Percentiles rank a stretch among this genome's conserved stretches.
phyloP scores from a whole-genome alignment of 225 moss, liverwort and hornwort genomes.

The Sphagnum tenellum region DNA sequence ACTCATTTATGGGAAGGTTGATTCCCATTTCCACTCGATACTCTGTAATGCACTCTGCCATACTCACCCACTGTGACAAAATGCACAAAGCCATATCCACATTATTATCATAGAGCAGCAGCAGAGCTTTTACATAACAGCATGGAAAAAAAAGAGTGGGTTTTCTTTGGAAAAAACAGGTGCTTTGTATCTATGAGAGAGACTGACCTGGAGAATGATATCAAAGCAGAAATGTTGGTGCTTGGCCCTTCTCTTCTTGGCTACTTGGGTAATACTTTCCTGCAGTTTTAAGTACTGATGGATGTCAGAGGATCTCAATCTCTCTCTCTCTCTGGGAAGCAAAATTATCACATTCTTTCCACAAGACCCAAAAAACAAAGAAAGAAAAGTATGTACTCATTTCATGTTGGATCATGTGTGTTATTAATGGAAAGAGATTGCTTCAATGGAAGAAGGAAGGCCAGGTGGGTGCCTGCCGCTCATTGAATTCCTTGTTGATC shows the following conservation, averaged over 20 bases:
- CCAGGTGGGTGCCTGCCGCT: slow-evolving; percentile 1
- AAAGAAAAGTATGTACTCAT: too few relatives aligned
- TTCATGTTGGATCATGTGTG: too few relatives aligned
- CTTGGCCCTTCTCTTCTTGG: slow-evolving; percentile 17
- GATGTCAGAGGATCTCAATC: background rate
- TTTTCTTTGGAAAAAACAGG: background rate
- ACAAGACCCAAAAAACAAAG: too few relatives aligned
- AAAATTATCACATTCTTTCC: too few relatives aligned
- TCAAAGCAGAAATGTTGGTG: slow-evolving; percentile 31
- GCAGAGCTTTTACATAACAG: too few relatives aligned
- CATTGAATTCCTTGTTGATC: slow-evolving; percentile 23
- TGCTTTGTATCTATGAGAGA: too few relatives aligned
- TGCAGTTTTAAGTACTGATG: slow-evolving; percentile 2
- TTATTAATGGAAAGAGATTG: too few relatives aligned
- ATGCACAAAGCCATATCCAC: background rate
- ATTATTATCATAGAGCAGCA: background rate
- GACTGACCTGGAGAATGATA: slow-evolving; percentile 33
- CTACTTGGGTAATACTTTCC: slow-evolving; percentile 19
- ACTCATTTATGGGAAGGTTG: slow-evolving; percentile 37
- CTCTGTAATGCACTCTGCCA: slow-evolving; percentile 61
- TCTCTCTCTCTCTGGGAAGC: too few relatives aligned
- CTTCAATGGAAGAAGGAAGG: background rate
- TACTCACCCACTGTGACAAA: slow-evolving; percentile 44
- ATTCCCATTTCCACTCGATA: slow-evolving; percentile 57
- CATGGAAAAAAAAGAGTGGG: too few relatives aligned